A percentile compares a stretch with the other conserved stretches of the same genome.
These are phyloP conservation scores for Carex arenaria DNA, from an alignment of 202 grass and related monocot genomes.

Conservation along the genomic window DNA sequence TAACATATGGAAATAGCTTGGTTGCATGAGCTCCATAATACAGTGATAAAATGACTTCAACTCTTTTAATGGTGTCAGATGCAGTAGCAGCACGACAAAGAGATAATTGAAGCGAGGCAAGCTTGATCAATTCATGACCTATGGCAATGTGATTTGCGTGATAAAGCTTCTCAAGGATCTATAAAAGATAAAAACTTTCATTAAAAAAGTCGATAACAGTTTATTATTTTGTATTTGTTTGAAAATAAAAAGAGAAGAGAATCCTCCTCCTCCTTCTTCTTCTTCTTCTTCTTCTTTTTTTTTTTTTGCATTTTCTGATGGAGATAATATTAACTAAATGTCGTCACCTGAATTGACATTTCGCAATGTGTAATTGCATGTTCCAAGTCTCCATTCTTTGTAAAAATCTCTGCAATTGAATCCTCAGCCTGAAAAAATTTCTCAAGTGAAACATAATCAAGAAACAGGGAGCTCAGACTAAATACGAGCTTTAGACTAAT, in stretches of 20 bases:
- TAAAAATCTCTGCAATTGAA: constrained; percentile 60
- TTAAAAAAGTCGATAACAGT: constrained; percentile 8
- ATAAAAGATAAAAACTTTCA: constrained; percentile 11
- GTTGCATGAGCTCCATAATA: constrained; percentile 58
- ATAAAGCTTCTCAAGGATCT: constrained; percentile 89
- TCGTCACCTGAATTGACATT: constrained; percentile 64
- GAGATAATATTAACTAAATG: constrained; percentile 18
- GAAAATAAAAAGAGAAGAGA: neutral
- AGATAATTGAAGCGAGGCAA: constrained; percentile 59
- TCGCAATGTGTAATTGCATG: constrained; percentile 60
- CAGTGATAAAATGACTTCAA: constrained; percentile 56
- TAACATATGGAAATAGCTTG: constrained; percentile 57
- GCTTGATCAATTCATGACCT: constrained; percentile 76
- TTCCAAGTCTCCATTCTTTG: constrained; percentile 52
- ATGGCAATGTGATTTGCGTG: constrained; percentile 64
- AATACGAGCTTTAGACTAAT: neutral
- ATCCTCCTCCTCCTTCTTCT: too few species aligned
- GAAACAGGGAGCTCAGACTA: neutral
- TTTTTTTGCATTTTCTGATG: neutral
- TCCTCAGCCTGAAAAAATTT: constrained; percentile 59
- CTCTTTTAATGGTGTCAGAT: constrained; percentile 28
- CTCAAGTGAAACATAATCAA: constrained; percentile 14
- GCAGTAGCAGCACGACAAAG: constrained; percentile 32
- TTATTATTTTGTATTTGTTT: neutral
- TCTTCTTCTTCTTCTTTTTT: neutral